These are phyloP conservation scores for Fusarium annulatum DNA, from an alignment of 2,329 filamentous ascomycete species.

Conservation along the genomic window DNA sequence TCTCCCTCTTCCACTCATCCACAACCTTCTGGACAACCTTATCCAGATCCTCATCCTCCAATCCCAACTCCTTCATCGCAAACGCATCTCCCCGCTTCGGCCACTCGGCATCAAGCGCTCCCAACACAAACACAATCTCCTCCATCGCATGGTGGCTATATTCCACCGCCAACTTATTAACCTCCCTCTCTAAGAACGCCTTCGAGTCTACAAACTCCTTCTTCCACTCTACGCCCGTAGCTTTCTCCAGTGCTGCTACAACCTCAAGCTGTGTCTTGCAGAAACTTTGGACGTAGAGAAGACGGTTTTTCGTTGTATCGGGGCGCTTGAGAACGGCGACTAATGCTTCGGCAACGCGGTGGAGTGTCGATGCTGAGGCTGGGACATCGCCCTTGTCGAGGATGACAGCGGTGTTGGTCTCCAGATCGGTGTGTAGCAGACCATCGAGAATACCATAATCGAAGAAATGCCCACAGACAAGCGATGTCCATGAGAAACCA, in stretches of 20 bases:
- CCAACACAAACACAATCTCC: slow-evolving; percentile 62
- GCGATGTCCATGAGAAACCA: slow-evolving; percentile 62
- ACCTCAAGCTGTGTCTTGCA: slow-evolving; percentile 60
- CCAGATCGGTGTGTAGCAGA: slow-evolving; percentile 57
- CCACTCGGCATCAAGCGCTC: slow-evolving; percentile 61
- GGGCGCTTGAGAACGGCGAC: slow-evolving; percentile 61
- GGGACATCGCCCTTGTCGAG: slow-evolving; percentile 62
- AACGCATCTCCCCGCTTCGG: slow-evolving; percentile 55
- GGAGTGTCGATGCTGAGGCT: slow-evolving; percentile 62
- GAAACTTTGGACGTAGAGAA: slow-evolving; percentile 60
- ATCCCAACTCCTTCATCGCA: slow-evolving; percentile 59
- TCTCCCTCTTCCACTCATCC: slow-evolving; percentile 33
- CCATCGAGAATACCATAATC: slow-evolving; percentile 61
- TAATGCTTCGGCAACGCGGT: slow-evolving; percentile 60
- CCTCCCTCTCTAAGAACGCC: slow-evolving; percentile 54
- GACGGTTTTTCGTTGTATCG: slow-evolving; percentile 62
- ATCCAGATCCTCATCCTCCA: slow-evolving; percentile 60
- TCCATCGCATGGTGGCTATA: slow-evolving; percentile 51
- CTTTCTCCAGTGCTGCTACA: slow-evolving; percentile 61
- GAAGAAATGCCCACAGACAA: slow-evolving; percentile 58
- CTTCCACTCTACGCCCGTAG: slow-evolving; percentile 56
- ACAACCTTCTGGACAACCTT: slow-evolving; percentile 53
- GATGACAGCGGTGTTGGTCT: slow-evolving; percentile 56
- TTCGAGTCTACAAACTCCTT: slow-evolving; percentile 51
- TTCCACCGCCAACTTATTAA: slow-evolving; percentile 53